phyloP scores from a whole-genome alignment of 2,329 filamentous ascomycete genomes.

The Aureobasidium uvarum region DNA sequence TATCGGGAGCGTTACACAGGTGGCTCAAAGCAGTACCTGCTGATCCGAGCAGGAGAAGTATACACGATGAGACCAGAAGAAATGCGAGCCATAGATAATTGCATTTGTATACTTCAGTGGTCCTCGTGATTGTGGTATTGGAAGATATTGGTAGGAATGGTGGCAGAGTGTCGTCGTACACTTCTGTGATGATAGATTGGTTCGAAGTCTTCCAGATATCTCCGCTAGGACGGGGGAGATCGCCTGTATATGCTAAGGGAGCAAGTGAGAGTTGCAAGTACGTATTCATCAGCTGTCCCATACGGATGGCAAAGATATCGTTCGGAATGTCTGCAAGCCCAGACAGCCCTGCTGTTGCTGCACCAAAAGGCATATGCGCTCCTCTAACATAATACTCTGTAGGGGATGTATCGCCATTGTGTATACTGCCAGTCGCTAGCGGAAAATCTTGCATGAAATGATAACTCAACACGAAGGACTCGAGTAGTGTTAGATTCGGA shows the following conservation, averaged over 20 bases:
- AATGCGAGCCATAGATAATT: constrained; percentile 37
- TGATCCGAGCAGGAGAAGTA: constrained; percentile 33
- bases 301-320: constrained; percentile 31
- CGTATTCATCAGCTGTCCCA: constrained; percentile 36
- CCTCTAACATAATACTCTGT: constrained; percentile 23
- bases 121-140: constrained; percentile 27
- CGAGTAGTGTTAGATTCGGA: constrained; percentile 21
- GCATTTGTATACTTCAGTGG: constrained; percentile 34
- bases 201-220: neutral
- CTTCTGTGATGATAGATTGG: neutral
- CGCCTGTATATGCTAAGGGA: constrained; percentile 34
- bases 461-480: neutral
- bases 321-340: neutral
- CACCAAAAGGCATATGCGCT: constrained; percentile 16
- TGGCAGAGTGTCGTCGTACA: neutral
- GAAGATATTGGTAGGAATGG: neutral
- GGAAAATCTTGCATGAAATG: constrained; percentile 22
- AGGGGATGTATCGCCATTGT: constrained; percentile 5
- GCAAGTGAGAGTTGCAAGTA: constrained; percentile 37
- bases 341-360: neutral
- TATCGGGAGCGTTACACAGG: constrained; percentile 37
- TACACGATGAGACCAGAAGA: constrained; percentile 31
- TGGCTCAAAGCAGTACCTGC: constrained; percentile 34
- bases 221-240: constrained; percentile 25
- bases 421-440: constrained; percentile 20